phyloP scores from a whole-genome alignment of 2,329 filamentous ascomycete species.

The Lachnum nothofagi region DNA sequence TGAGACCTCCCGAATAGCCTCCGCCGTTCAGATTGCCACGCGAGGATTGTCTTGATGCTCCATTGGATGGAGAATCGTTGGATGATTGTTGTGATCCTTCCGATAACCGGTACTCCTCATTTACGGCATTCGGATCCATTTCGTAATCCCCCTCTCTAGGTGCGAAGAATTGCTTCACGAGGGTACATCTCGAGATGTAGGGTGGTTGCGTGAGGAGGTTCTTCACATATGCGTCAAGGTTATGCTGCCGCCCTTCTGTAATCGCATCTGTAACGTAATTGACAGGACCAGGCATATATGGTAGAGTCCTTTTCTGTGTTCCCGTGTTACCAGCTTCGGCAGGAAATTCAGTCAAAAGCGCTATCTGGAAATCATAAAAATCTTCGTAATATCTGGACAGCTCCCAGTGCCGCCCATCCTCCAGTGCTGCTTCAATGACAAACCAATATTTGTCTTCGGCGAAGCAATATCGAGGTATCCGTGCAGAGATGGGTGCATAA shows the following conservation, averaged over 20 bases:
- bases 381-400: constrained; percentile 94
- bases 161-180: constrained; percentile 87
- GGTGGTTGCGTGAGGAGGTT: constrained; percentile 76
- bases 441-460: constrained; percentile 99
- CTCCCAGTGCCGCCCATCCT: constrained; percentile 89
- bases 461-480: constrained; percentile 89
- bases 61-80: constrained; percentile 54
- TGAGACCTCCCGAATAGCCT: constrained; percentile 49
- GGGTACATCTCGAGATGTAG: constrained; percentile 76
- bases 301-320: constrained; percentile 72
- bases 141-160: constrained; percentile 90
- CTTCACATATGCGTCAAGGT: constrained; percentile 92
- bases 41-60: constrained; percentile 60
- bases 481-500: constrained; percentile 73
- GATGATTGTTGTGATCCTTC: constrained; percentile 64
- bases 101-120: constrained; percentile 71
- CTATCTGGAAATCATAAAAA: constrained; percentile 98
- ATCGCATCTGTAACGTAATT: constrained; percentile 98
- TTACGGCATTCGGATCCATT: constrained; percentile 64
- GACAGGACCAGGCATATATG: constrained; percentile 97
- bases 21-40: constrained; percentile 57
- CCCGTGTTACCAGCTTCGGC: constrained; percentile 85
- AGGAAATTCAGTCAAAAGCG: constrained; percentile 85
- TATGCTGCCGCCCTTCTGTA: constrained; percentile 85
- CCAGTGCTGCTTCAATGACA: constrained; percentile 83